Base-by-base conservation (phyloP, 2,329 filamentous ascomycete species). In the Beauveria brongniartii region DNA sequence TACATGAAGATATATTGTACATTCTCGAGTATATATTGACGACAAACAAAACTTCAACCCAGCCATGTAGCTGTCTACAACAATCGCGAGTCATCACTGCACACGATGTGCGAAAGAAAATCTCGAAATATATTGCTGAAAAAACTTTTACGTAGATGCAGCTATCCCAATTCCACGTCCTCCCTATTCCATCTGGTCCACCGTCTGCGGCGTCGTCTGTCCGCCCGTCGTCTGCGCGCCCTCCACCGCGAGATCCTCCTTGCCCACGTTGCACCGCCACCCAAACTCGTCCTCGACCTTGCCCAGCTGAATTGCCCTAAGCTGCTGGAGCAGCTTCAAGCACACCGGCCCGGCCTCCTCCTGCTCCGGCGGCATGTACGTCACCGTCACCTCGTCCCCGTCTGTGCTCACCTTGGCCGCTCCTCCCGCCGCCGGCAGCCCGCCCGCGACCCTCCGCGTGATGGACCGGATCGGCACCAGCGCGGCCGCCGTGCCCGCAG, bases 381-480 rank as follows among this genome's bases (percentile, higher is more conserved):
- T 79, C 55, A 83, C 77, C 28, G 77, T 82, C 71, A 87, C 82
- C 1, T 66, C 66, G 20, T 73, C 74, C 10, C 71, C 70, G 52
- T 77, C 73, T 20, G 77, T 78, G 44, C 73, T 71, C 14, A 75
- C 65, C 16, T 76, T 74, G 5, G 73, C 69, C 37, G 24, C 56
- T 26, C 8, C 48, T 12, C 7, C 16, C 8, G 7, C 28, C n/a
- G 8, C 5, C 1, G 75, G 66, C 20, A 71, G 64, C 16, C 55
- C 41, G 22, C 41, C 63, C 55, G 71, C 65, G 51, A 76, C 64
- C 48, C 79, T 82, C 68, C 92, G 85, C 3, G 90, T 94, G 72
- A 97, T 96, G 67, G 90, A 94, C 64, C 89, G 89, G 74, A 97
- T 94, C 1, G 93, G 93, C 3, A 97, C 92, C 59, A 99, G 80